Evolutionary conservation across 2,329 filamentous ascomycete genomes (phyloP).

Genomic region (Alternaria angustiovoidea): DNA sequence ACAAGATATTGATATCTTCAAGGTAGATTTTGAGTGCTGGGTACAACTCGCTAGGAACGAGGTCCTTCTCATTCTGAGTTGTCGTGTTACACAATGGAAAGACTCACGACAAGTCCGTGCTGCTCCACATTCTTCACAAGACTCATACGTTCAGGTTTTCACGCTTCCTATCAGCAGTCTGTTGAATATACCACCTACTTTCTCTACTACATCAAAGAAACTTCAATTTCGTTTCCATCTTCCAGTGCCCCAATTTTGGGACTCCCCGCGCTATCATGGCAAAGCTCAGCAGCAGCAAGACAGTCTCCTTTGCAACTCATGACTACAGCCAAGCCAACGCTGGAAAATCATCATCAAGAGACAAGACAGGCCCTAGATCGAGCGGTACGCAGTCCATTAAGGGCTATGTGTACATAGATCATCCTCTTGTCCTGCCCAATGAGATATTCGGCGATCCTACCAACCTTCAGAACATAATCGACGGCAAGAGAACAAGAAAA

Average conservation of each 20-base stretch:
- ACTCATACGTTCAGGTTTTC: constrained; percentile 5
- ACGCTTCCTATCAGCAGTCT: neutral
- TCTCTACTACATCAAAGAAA: neutral
- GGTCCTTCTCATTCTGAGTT: neutral
- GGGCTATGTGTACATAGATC: neutral
- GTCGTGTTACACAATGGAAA: neutral
- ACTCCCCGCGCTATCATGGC: neutral
- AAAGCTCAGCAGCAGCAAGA: neutral
- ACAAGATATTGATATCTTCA: neutral
- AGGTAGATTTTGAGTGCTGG: neutral
- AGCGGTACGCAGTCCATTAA: neutral
- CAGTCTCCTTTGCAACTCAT: neutral
- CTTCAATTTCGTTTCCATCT: neutral
- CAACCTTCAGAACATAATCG: neutral
- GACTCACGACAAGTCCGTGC: neutral
- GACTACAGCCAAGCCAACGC: neutral
- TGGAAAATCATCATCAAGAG: neutral
- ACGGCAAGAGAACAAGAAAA: neutral
- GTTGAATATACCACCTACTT: neutral
- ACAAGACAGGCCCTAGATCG: neutral
- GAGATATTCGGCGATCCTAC: neutral
- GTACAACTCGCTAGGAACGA: neutral
- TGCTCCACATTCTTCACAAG: neutral
- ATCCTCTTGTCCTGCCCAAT: neutral
- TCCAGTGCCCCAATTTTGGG: neutral